Conservation (phyloP, 768 basidiomycete species). For the Tulasnella sp. region DNA sequence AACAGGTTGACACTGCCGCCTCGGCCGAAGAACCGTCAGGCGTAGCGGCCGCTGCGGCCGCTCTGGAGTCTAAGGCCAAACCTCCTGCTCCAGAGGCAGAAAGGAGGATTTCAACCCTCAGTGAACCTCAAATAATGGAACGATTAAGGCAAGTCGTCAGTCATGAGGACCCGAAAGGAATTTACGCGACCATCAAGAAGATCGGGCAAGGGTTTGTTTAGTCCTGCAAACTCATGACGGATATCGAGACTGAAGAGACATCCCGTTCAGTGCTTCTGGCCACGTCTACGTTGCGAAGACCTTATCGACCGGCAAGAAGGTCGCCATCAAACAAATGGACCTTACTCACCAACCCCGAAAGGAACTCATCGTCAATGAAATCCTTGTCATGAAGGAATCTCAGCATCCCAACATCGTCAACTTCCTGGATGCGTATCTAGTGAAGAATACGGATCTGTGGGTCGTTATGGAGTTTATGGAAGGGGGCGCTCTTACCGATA, state of each 20-base stretch:
- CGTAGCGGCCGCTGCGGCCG: constrained; percentile 57
- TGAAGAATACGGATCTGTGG: constrained; percentile 84
- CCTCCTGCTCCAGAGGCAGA: constrained; percentile 46
- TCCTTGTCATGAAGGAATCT: constrained; percentile 97
- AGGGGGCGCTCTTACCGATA: constrained; percentile 91
- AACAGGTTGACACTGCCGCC: constrained; percentile 26
- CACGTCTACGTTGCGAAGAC: constrained; percentile 97
- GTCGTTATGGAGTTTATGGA: constrained; percentile 99
- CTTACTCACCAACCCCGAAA: constrained; percentile 88
- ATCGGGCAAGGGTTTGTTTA: constrained; percentile 87
- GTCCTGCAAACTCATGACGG: neutral
- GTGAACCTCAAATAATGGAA: constrained; percentile 96
- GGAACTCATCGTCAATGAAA: constrained; percentile 96
- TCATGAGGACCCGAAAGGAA: constrained; percentile 69
- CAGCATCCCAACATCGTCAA: constrained; percentile 97
- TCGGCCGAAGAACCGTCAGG: constrained; percentile 32
- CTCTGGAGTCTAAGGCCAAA: constrained; percentile 36
- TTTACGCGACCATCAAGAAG: constrained; percentile 97
- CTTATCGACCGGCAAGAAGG: constrained; percentile 68
- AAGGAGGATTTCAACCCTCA: constrained; percentile 91
- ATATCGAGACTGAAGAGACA: neutral
- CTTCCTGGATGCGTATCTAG: constrained; percentile 81
- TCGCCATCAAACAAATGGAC: constrained; percentile 99
- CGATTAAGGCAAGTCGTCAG: constrained; percentile 83
- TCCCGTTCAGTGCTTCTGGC: constrained; percentile 83